Percentiles rank a stretch among this genome's conserved stretches.
These are phyloP conservation scores for Hsuehochloa calcarea DNA, from an alignment of 176 grass and related monocot species.

Conservation along the genomic window DNA sequence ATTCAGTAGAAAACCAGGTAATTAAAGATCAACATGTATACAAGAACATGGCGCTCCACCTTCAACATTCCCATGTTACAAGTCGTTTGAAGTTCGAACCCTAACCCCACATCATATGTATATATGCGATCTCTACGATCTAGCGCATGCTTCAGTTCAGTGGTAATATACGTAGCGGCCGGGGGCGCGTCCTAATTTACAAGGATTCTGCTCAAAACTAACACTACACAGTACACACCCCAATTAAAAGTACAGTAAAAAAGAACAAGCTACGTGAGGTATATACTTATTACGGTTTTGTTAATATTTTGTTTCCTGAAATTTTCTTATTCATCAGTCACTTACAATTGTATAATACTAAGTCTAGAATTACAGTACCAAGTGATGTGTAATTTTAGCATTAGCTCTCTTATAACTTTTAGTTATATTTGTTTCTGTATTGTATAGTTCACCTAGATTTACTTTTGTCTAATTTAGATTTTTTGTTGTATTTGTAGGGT, in stretches of 20 bases:
- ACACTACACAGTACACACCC: neutral
- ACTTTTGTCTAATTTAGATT: too few species aligned
- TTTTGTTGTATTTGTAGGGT: too few species aligned
- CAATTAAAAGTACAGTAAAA: slow-evolving; percentile 21
- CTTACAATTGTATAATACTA: too few species aligned
- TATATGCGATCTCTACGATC: neutral
- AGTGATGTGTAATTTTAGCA: too few species aligned
- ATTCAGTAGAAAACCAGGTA: neutral
- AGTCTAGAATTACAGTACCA: too few species aligned
- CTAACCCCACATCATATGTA: too few species aligned
- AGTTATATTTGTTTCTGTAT: too few species aligned
- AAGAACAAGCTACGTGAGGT: slow-evolving; percentile 24
- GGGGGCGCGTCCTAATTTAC: slow-evolving; percentile 23
- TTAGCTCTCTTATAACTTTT: too few species aligned
- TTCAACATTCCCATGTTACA: neutral
- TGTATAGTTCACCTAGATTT: too few species aligned
- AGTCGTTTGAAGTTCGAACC: too few species aligned
- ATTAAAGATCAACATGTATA: neutral
- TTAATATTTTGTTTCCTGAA: too few species aligned
- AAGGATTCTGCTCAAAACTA: slow-evolving; percentile 36
- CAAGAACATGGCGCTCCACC: neutral
- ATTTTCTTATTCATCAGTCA: too few species aligned
- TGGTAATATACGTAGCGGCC: neutral
- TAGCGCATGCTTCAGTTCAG: neutral
- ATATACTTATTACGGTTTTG: slow-evolving; percentile 7